Conservation (phyloP, 192 early-diverging fungal species). For the Backusella circina region DNA sequence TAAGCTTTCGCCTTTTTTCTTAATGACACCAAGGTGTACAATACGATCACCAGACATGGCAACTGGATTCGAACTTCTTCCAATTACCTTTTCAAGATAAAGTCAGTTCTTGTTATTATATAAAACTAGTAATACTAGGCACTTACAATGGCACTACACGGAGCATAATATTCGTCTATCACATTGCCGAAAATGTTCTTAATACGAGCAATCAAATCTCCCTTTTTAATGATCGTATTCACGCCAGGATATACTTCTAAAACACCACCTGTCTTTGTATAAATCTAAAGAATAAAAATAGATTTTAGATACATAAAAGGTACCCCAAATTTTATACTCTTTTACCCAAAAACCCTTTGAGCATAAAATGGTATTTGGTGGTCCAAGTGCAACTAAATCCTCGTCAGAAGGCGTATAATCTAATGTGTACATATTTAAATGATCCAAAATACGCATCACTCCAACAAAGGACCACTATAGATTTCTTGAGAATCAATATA, state of each 20-base stretch:
- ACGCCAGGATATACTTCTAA: constrained; percentile 81
- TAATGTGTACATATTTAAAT: constrained; percentile 55
- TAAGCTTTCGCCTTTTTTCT: constrained; percentile 31
- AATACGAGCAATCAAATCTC: constrained; percentile 80
- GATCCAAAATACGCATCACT: constrained; percentile 63
- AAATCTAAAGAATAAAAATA: constrained; percentile 64
- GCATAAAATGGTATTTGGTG: constrained; percentile 30
- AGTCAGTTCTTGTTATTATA: not conserved
- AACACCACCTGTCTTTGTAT: constrained; percentile 83
- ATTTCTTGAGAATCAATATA: not conserved
- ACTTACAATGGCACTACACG: constrained; percentile 70
- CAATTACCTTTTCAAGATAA: constrained; percentile 51
- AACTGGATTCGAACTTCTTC: constrained; percentile 82
- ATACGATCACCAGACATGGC: constrained; percentile 86
- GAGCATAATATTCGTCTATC: constrained; percentile 80
- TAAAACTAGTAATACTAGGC: not conserved
- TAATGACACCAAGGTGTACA: constrained; percentile 74
- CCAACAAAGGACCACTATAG: constrained; percentile 59
- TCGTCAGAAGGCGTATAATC: constrained; percentile 11
- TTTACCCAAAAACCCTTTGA: constrained; percentile 36
- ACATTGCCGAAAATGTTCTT: constrained; percentile 89
- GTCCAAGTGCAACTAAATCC: constrained; percentile 7
- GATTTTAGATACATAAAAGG: not conserved
- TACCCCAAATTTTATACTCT: not conserved
- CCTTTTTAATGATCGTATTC: constrained; percentile 78